Evolutionary conservation across 139 green algal genomes (phyloP).

Genomic region (Klebsormidium nitens): DNA sequence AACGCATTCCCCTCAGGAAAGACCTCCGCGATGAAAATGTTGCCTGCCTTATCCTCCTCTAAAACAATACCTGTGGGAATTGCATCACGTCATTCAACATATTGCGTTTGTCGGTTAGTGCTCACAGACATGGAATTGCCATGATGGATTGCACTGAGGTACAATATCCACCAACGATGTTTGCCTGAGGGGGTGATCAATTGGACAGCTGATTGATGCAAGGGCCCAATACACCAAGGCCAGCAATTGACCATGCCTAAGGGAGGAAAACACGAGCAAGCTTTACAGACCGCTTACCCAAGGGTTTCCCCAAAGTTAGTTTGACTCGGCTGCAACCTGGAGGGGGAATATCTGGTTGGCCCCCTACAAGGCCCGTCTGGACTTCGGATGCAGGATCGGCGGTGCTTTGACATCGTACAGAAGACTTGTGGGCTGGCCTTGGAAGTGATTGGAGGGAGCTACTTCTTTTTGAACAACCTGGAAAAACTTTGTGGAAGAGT

Average conservation of each 20-base stretch:
- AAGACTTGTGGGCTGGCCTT: too few relatives aligned
- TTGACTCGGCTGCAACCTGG: constrained; percentile 28
- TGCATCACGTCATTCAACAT: constrained; percentile 15
- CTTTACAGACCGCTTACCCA: constrained; percentile 8
- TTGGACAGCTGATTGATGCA: neutral
- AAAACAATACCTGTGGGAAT: constrained; percentile 25
- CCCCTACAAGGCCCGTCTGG: too few relatives aligned
- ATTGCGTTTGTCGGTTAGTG: constrained; percentile 10
- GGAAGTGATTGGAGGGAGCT: too few relatives aligned
- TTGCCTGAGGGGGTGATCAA: neutral
- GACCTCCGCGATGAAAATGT: constrained; percentile 40
- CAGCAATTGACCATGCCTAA: neutral
- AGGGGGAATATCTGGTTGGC: constrained; percentile 18
- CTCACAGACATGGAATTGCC: constrained; percentile 8
- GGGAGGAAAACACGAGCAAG: neutral
- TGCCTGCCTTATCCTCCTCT: constrained; percentile 28
- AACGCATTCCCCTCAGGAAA: constrained; percentile 32
- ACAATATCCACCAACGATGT: constrained; percentile 4
- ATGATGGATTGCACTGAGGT: constrained; percentile 1
- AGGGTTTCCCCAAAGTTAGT: constrained; percentile 12
- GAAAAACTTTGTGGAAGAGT: too few relatives aligned
- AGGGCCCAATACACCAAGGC: neutral
- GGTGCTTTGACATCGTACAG: too few relatives aligned
- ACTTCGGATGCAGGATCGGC: too few relatives aligned
- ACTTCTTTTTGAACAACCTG: too few relatives aligned